Conservation (phyloP, 2,329 filamentous ascomycete genomes). For the Sporothrix inflata region DNA sequence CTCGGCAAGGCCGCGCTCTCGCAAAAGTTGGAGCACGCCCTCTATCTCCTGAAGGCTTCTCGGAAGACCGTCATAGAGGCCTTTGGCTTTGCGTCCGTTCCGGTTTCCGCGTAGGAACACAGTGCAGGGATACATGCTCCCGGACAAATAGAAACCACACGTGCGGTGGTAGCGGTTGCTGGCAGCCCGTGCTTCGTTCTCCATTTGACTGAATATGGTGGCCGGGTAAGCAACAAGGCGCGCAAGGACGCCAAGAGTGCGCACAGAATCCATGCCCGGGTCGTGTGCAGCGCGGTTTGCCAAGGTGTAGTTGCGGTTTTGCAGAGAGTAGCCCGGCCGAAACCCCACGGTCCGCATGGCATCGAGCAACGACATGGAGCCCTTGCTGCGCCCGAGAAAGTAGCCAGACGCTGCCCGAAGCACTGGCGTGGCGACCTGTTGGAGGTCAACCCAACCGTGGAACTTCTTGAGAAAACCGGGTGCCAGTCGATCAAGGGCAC, state of each 20-base stretch:
- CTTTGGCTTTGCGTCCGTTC: background rate
- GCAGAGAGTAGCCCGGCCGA: background rate
- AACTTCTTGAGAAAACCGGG: background rate
- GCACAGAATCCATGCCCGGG: constrained; percentile 14
- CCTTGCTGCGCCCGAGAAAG: background rate
- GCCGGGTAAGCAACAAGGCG: constrained; percentile 4
- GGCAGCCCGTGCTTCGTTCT: background rate
- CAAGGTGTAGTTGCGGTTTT: background rate
- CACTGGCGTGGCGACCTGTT: background rate
- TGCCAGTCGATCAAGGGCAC: background rate
- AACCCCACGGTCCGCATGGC: background rate
- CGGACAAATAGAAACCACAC: background rate
- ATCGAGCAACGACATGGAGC: background rate
- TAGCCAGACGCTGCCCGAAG: background rate
- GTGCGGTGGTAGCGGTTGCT: background rate
- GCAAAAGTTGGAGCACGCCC: background rate
- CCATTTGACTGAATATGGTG: background rate
- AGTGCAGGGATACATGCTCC: background rate
- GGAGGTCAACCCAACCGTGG: constrained; percentile 3
- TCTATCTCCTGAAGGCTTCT: background rate
- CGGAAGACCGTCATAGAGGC: background rate
- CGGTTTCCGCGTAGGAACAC: background rate
- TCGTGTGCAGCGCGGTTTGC: background rate
- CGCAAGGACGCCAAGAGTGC: background rate
- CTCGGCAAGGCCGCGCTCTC: background rate